Base-by-base conservation (phyloP, 176 grass and related monocot genomes). In the Musa troglodytarum region DNA sequence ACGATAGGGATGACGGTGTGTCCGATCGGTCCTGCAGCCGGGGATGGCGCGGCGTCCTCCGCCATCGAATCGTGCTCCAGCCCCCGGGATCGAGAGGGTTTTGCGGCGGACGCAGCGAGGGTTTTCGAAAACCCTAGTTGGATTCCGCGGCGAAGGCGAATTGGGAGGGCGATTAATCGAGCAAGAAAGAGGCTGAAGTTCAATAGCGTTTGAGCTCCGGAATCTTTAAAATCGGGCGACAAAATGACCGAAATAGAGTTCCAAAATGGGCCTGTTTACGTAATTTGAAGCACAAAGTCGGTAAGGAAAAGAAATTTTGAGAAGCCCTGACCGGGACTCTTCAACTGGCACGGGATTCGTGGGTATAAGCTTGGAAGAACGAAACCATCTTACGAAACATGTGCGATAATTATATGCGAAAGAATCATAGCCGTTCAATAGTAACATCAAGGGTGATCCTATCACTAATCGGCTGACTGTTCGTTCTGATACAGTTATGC, bases 1-100 rank as follows among this genome's bases (percentile, higher is more conserved):
- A 92, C 77, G 49, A 92, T 76, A 43, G 90, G 90, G 26, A 92
- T 86, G 76, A 92, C 83, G 13, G 53, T 61, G 53, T 68, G 22
- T 54, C 77, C 77, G 12, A 82, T 79, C 43, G 85, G 71, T 28
- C 75, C 89, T 52, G 86, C 84, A 29, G 76, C 81, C 59, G 82
- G 63, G 49, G 65, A 82, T 16, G 70, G 29, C 63, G 74, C 61
- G 28, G 43, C 74, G 9, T 83, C 85, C 9, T 78, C 81, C 75
- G 61, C 79, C 63, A 67, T 70, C 51, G 23, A 10, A 56, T 58
- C 72, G 52, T 17, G 20, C 77, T 76, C 68, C 68, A 3, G 43
- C 68, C 15, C 16, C 34, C 34, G 19, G 34, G 68, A 70, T 70
- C 43, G 14, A 9, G 68, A 70, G 49, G 29, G 68, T 5, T 21